Evolutionary conservation across 306 rosid species (phyloP).

Genomic region (Pachyrhizus erosus): DNA sequence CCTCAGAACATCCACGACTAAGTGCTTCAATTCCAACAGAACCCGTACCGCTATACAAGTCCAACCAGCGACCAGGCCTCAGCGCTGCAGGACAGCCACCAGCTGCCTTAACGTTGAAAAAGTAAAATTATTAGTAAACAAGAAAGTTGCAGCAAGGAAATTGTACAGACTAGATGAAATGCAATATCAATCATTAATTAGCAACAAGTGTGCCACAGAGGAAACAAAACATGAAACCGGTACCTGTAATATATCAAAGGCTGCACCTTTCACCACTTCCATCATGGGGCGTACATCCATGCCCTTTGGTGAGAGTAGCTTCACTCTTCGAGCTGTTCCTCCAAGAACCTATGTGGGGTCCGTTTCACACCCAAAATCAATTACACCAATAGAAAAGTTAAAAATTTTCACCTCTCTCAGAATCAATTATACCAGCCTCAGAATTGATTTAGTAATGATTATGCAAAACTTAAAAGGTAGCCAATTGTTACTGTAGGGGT

Average conservation of each 20-base stretch:
- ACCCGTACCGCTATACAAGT: constrained; percentile 97
- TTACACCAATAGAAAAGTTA: background rate
- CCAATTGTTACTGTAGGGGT: background rate
- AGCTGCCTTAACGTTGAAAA: constrained; percentile 69
- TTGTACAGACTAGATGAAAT: constrained; percentile 23
- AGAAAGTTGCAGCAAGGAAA: background rate
- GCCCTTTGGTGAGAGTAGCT: constrained; percentile 90
- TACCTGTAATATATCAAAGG: constrained; percentile 94
- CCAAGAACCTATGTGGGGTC: constrained; percentile 72
- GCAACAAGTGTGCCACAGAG: background rate
- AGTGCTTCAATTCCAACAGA: constrained; percentile 98
- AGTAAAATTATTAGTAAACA: constrained; percentile 38
- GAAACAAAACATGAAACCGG: constrained; percentile 22
- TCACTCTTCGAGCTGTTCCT: constrained; percentile 88
- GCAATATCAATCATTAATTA: background rate
- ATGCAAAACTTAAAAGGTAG: background rate
- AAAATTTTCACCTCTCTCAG: background rate
- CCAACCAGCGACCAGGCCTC: constrained; percentile 98
- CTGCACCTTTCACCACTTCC: constrained; percentile 99
- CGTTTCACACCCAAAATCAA: constrained; percentile 12
- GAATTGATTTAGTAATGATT: background rate
- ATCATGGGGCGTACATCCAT: constrained; percentile 99
- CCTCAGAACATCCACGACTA: constrained; percentile 97
- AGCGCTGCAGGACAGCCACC: constrained; percentile 90
- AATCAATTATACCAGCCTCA: background rate